These are phyloP conservation scores for Gremmenia infestans DNA, from an alignment of 2,329 filamentous ascomycete species.

Conservation along the genomic window DNA sequence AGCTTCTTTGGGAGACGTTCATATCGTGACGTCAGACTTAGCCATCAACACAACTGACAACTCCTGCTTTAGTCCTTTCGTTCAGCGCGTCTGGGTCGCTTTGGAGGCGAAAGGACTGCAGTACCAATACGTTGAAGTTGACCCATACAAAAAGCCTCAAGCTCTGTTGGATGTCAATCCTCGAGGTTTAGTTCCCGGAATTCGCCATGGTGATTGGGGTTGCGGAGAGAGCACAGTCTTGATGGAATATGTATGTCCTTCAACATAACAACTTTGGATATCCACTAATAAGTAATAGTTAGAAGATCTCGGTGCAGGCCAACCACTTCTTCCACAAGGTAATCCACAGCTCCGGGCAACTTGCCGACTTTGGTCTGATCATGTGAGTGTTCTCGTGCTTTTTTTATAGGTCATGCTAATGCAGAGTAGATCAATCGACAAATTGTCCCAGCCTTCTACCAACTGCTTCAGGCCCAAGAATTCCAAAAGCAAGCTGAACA, in stretches of 20 bases:
- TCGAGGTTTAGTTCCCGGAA: constrained; percentile 67
- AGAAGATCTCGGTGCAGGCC: constrained; percentile 63
- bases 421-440: constrained; percentile 63
- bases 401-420: constrained; percentile 1
- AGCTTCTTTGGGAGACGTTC: background rate
- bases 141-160: constrained; percentile 70
- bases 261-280: background rate
- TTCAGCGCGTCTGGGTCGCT: constrained; percentile 85
- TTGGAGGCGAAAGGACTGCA: constrained; percentile 71
- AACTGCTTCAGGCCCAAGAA: constrained; percentile 63
- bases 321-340: constrained; percentile 58
- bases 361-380: constrained; percentile 74
- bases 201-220: constrained; percentile 75
- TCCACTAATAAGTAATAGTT: constrained; percentile 42
- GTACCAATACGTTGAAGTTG: constrained; percentile 84
- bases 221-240: constrained; percentile 78
- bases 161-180: constrained; percentile 71
- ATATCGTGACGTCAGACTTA: constrained; percentile 13
- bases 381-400: constrained; percentile 47
- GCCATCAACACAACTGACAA: constrained; percentile 7
- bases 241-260: constrained; percentile 68
- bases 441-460: constrained; percentile 73
- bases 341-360: constrained; percentile 65
- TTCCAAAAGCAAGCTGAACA: constrained; percentile 50
- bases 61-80: constrained; percentile 57